A percentile compares a stretch with the other conserved stretches of the same genome.
These are phyloP conservation scores for Suillus weaverae DNA, from an alignment of 768 basidiomycete genomes.

Conservation along the genomic window DNA sequence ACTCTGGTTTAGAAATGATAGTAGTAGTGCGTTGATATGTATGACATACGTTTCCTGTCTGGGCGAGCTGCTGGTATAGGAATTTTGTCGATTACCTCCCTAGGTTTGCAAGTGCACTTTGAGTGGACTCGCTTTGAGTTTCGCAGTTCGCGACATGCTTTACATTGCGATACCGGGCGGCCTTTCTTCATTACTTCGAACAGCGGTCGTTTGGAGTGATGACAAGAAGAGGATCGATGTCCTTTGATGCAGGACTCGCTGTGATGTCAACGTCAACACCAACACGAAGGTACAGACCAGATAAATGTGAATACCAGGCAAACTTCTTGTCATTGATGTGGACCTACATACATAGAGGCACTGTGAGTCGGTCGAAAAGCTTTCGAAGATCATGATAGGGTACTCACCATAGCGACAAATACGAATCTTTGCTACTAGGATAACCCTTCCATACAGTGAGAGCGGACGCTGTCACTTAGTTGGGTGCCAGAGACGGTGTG, in stretches of 20 bases:
- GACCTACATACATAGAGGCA: slow-evolving; percentile 41
- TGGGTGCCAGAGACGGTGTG: not conserved
- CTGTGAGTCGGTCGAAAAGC: not conserved
- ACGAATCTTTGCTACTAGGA: not conserved
- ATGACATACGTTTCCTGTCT: slow-evolving; percentile 33
- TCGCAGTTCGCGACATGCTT: slow-evolving; percentile 77
- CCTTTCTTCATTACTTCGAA: slow-evolving; percentile 95
- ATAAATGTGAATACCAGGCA: slow-evolving; percentile 57
- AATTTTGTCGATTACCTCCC: slow-evolving; percentile 31
- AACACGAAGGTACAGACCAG: not conserved
- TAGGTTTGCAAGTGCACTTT: slow-evolving; percentile 70
- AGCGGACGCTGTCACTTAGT: not conserved
- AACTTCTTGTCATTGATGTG: slow-evolving; percentile 72
- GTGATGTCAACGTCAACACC: slow-evolving; percentile 17
- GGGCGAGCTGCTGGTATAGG: slow-evolving; percentile 34
- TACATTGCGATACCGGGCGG: slow-evolving; percentile 87
- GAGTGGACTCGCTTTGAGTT: slow-evolving; percentile 81
- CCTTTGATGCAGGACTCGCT: slow-evolving; percentile 96
- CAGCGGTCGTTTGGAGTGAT: slow-evolving; percentile 84
- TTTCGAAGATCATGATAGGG: not conserved
- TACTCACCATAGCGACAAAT: slow-evolving; percentile 22
- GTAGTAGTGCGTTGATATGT: not conserved
- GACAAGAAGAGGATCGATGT: slow-evolving; percentile 86
- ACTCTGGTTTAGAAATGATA: slow-evolving; percentile 18
- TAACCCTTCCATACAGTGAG: not conserved